Base-by-base conservation (phyloP, 2,329 filamentous ascomycete species). In the Purpureocillium takamizusanense region DNA sequence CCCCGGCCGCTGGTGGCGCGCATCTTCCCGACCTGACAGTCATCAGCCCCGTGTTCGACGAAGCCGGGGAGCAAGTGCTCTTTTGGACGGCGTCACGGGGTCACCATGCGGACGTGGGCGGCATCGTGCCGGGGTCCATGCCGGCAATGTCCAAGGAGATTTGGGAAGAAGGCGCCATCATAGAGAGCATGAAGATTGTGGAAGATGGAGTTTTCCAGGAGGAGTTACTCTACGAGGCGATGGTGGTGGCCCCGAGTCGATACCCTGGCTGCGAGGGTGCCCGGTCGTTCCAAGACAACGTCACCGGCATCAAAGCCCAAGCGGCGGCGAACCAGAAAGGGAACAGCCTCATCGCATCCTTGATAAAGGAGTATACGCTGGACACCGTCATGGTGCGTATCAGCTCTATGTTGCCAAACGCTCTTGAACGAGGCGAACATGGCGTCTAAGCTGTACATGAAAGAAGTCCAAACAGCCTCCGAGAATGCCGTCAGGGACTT, bases 251-350 rank as follows among this genome's bases (percentile, higher is more conserved):
- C 47, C 86, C 86, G 0, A 81, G 83, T 0, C 70, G 82, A 49
- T 78, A 86, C 46, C 76, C 80, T 1, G 86, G 82, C 0, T 92
- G 85, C 57, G 83, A 79, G 39, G 86, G 86, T 2, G 88, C 86
- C 2, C 68, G 86, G 32, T 88, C 83, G 56, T 66, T 92, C 1
- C 80, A 77, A 11, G 86, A 92, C 54, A 90, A 90, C 51, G 69
- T 92, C 45, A 89, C 87, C 34, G 86, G 92, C 52, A 63, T 92
- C 16, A 86, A 88, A 55, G 86, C 86, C 0, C 86, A 90, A 53
- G 81, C 90, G 4, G 86, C 86, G 0, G 85, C 85, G 1, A 92
- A 92, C 51, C 82, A 87, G 51, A 89, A 89, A 48, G 86, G 86
- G 2, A 90, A 92, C 46, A 83, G 79, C n/a, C 66, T 92, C 16